A percentile compares a stretch with the other conserved stretches of the same genome.
Evolutionary conservation across 495 filamentous ascomycete genomes (phyloP).

Genomic region (Cudoniella acicularis): DNA sequence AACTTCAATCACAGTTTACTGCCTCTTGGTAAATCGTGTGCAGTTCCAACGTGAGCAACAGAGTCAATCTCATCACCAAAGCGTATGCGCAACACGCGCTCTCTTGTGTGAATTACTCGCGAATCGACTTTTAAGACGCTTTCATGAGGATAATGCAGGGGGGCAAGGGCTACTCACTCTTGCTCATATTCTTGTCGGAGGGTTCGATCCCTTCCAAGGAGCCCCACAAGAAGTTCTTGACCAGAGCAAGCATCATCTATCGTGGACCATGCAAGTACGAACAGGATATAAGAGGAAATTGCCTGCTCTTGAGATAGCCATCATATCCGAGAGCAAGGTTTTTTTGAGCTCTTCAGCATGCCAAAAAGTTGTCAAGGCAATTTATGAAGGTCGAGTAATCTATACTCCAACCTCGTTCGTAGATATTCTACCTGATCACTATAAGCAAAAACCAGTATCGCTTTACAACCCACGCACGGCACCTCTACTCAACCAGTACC

Average conservation of each 20-base stretch:
- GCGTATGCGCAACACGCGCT: conserved; percentile 63
- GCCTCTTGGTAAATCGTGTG: conserved; percentile 65
- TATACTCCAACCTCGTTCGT: conserved; percentile 69
- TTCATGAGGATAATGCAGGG: conserved; percentile 63
- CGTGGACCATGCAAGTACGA: conserved; percentile 43
- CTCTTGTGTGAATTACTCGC: conserved; percentile 67
- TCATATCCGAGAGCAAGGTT: conserved; percentile 62
- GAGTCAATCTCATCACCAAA: conserved; percentile 63
- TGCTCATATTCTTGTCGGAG: conserved; percentile 66
- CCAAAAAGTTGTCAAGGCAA: conserved; percentile 66
- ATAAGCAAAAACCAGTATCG: conserved; percentile 68
- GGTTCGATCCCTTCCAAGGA: conserved; percentile 65
- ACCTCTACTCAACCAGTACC: conserved; percentile 69
- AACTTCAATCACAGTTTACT: conserved; percentile 50
- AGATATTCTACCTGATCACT: conserved; percentile 69
- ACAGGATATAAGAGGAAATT: conserved; percentile 55
- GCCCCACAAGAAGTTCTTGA: conserved; percentile 54
- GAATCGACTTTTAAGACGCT: conserved; percentile 59
- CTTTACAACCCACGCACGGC: conserved; percentile 64
- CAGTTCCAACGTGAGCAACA: conserved; percentile 66
- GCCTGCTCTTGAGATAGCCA: conserved; percentile 67
- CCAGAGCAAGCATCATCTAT: conserved; percentile 37
- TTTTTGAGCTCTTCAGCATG: conserved; percentile 66
- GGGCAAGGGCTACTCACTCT: conserved; percentile 59
- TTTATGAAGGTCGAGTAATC: conserved; percentile 62